Percentiles rank a stretch among this genome's conserved stretches.
phyloP scores from a whole-genome alignment of 148 eudicot genomes.

The Gaultheria prostrata region DNA sequence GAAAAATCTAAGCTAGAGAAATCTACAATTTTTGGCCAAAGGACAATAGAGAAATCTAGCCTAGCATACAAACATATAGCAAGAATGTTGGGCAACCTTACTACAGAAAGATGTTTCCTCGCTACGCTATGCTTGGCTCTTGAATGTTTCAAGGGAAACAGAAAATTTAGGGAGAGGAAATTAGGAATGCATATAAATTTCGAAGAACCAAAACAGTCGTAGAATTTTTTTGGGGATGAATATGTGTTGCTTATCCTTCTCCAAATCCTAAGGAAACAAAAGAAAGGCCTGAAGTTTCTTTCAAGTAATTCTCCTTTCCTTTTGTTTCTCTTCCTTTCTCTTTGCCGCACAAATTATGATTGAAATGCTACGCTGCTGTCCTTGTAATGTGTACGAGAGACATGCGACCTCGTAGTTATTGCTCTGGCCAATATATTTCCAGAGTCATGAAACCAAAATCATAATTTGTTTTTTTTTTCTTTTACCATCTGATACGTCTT shows the following conservation, averaged over 20 bases:
- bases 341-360: neutral
- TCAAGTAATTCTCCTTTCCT: neutral
- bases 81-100: neutral
- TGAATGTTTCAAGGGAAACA: neutral
- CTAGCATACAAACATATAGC: neutral
- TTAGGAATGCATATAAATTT: neutral
- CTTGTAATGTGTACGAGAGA: neutral
- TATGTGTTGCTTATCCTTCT: neutral
- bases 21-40: neutral
- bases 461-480: neutral
- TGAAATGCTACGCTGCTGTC: neutral
- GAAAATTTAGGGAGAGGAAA: neutral
- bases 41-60: neutral
- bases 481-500: neutral
- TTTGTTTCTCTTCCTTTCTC: neutral
- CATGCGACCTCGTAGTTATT: neutral
- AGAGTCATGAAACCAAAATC: neutral
- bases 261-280: neutral
- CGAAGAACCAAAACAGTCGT: neutral
- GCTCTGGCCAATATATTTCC: neutral
- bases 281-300: neutral
- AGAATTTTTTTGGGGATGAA: too few species aligned
- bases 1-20: too few species aligned
- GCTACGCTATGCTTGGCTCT: neutral
- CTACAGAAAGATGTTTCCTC: neutral